phyloP scores from a whole-genome alignment of 495 filamentous ascomycete species.

The Poronia punctata region DNA sequence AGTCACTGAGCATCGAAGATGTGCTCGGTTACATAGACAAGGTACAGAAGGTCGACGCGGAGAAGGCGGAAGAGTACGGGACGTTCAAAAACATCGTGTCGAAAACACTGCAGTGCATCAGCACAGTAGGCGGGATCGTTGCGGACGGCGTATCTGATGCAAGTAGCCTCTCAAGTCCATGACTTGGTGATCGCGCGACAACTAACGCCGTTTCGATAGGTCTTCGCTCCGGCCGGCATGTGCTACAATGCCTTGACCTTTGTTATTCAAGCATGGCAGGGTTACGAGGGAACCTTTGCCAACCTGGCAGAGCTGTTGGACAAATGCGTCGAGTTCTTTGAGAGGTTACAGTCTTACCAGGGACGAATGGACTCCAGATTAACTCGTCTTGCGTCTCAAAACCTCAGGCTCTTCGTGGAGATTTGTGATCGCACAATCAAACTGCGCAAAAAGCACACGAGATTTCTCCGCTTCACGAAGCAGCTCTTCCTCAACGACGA shows the following conservation, averaged over 20 bases:
- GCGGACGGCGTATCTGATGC: conserved; percentile 27
- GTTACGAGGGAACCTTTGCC: conserved; percentile 33
- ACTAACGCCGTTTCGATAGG: conserved; percentile 20
- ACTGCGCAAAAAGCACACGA: conserved; percentile 27
- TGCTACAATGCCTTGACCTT: conserved; percentile 34
- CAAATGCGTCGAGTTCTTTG: conserved; percentile 30
- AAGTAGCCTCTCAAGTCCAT: conserved; percentile 8
- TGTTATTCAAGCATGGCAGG: conserved; percentile 36
- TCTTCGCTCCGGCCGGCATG: conserved; percentile 32
- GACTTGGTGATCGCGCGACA: background rate
- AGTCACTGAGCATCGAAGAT: conserved; percentile 23
- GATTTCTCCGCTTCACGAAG: conserved; percentile 26
- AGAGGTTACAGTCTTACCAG: conserved; percentile 29
- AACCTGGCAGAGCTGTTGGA: conserved; percentile 31
- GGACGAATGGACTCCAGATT: conserved; percentile 32
- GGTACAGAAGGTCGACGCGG: conserved; percentile 18
- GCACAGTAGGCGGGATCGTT: conserved; percentile 30
- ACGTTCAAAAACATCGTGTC: conserved; percentile 19
- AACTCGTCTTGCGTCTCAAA: conserved; percentile 32
- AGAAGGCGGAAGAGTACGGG: conserved; percentile 23
- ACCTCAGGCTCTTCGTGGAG: conserved; percentile 34
- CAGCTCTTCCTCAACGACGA: conserved; percentile 33
- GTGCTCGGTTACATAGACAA: conserved; percentile 28
- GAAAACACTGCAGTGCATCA: conserved; percentile 32
- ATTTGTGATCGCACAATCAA: conserved; percentile 34